Conservation (phyloP, 345 rosid genomes). For the Litchi chinensis region DNA sequence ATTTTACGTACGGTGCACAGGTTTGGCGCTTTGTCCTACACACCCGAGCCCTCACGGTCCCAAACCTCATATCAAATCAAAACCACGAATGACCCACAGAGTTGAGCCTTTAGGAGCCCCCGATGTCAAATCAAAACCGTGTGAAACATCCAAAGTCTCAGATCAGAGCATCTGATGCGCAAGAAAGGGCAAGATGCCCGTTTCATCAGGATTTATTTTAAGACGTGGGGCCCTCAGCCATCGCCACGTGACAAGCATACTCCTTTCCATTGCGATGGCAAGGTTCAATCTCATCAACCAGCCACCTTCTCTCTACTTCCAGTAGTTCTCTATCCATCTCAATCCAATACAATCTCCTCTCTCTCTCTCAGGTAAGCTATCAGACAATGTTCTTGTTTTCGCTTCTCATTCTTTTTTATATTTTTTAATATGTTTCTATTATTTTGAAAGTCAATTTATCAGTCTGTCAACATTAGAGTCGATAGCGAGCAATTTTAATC, state of each 20-base stretch:
- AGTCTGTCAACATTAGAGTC: neutral
- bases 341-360: neutral
- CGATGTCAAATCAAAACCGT: neutral
- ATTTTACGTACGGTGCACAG: neutral
- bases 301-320: neutral
- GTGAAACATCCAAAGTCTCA: neutral
- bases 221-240: conserved; percentile 16
- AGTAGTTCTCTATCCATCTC: neutral
- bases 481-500: neutral
- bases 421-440: neutral
- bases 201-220: neutral
- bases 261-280: neutral
- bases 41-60: too few relatives aligned
- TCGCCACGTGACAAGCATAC: neutral
- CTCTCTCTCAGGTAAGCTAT: conserved; percentile 9
- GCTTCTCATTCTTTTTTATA: neutral
- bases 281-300: neutral
- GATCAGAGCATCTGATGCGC: neutral
- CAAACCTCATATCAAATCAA: too few relatives aligned
- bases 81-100: neutral
- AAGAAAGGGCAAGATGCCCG: neutral
- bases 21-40: too few relatives aligned
- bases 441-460: neutral
- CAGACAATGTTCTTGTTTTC: neutral
- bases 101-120: neutral